These are phyloP conservation scores for Fusarium zealandicum DNA, from an alignment of 2,329 filamentous ascomycete species.

Conservation along the genomic window DNA sequence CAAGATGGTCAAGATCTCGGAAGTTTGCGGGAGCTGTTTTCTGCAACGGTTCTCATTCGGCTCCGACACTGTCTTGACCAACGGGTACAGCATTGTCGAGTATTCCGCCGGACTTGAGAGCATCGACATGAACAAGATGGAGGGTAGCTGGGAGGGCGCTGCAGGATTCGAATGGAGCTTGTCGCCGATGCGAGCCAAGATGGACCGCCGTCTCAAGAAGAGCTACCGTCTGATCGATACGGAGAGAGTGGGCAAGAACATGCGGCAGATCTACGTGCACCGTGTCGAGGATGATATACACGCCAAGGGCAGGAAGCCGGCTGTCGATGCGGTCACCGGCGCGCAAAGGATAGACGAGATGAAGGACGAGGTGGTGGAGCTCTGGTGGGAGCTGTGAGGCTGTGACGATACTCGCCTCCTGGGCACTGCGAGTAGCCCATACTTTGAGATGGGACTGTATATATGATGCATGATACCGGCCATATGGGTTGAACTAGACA, in stretches of 20 bases:
- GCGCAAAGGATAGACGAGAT: slow-evolving; percentile 29
- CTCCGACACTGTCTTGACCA: slow-evolving; percentile 59
- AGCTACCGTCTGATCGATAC: slow-evolving; percentile 58
- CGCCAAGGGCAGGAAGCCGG: slow-evolving; percentile 46
- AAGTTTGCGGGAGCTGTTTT: slow-evolving; percentile 66
- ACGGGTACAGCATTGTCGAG: slow-evolving; percentile 64
- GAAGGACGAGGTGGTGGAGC: slow-evolving; percentile 56
- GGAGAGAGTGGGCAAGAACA: slow-evolving; percentile 50
- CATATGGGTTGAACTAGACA: slow-evolving; percentile 26
- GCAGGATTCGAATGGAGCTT: slow-evolving; percentile 60
- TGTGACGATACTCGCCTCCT: slow-evolving; percentile 2
- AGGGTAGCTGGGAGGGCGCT: slow-evolving; percentile 62
- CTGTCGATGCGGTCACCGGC: slow-evolving; percentile 4
- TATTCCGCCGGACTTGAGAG: slow-evolving; percentile 53
- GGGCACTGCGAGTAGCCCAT: background rate
- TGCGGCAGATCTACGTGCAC: slow-evolving; percentile 64
- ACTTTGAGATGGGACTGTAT: slow-evolving; percentile 19
- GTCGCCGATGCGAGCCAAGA: slow-evolving; percentile 55
- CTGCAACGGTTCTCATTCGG: slow-evolving; percentile 62
- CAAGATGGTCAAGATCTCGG: slow-evolving; percentile 56
- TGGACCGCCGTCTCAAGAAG: slow-evolving; percentile 54
- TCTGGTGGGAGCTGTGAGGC: slow-evolving; percentile 53
- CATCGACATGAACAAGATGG: slow-evolving; percentile 55
- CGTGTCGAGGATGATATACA: slow-evolving; percentile 47
- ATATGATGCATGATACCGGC: slow-evolving; percentile 38